Conservation (phyloP, 441 rosid genomes). For the Erysimum pusillum region DNA sequence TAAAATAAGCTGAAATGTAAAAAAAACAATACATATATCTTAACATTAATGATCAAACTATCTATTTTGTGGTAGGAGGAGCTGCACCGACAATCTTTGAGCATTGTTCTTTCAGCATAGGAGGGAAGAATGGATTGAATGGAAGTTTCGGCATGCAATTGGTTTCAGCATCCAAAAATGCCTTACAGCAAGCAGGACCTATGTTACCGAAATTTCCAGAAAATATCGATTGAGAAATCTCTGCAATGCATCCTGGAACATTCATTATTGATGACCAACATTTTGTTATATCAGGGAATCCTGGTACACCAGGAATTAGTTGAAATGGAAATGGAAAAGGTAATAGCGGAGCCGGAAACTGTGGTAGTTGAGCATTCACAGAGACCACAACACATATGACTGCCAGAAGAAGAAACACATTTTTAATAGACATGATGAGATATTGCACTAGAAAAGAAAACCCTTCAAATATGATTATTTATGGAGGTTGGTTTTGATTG, state of each 20-base stretch:
- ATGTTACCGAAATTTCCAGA: neutral
- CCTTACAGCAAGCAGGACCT: slow-evolving; percentile 8
- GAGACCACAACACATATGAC: slow-evolving; percentile 1
- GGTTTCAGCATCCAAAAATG: neutral
- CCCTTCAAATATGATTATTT: neutral
- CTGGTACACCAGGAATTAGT: neutral
- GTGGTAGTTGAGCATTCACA: slow-evolving; percentile 29
- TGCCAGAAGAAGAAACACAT: neutral
- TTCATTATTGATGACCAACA: slow-evolving; percentile 12
- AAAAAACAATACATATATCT: neutral
- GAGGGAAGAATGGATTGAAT: neutral
- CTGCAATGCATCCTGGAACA: slow-evolving; percentile 6
- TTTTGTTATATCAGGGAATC: neutral
- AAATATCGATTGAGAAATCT: slow-evolving; percentile 7
- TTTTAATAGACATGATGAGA: slow-evolving; percentile 12
- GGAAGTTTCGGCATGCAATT: neutral
- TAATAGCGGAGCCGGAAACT: neutral
- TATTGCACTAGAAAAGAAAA: neutral
- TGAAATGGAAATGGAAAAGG: neutral
- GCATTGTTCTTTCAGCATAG: slow-evolving; percentile 11
- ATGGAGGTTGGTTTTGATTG: neutral
- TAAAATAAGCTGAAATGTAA: neutral
- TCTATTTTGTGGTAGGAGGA: slow-evolving; percentile 6
- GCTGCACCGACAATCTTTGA: neutral
- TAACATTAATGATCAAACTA: neutral